Percentiles rank a stretch among this genome's conserved stretches.
Conservation (phyloP, 2,329 filamentous ascomycete species). For the Annulohypoxylon truncatum region DNA sequence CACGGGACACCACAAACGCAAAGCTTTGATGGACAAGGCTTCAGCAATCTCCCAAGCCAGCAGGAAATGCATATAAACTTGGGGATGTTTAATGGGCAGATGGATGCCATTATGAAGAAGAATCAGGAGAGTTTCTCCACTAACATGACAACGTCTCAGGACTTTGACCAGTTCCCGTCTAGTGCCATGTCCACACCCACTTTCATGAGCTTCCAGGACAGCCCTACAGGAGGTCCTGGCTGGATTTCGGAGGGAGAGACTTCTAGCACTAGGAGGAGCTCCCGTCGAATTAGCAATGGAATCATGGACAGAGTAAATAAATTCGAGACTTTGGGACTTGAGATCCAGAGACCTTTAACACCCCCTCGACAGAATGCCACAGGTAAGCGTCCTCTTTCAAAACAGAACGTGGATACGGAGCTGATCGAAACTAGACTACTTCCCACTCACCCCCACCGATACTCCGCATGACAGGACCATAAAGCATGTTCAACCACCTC, state of each 20-base stretch:
- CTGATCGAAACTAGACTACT: constrained; percentile 62
- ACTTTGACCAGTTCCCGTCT: constrained; percentile 63
- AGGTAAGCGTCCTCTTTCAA: constrained; percentile 59
- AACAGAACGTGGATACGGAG: neutral
- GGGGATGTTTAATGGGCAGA: constrained; percentile 58
- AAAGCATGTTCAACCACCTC: constrained; percentile 57
- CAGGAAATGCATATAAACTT: constrained; percentile 58
- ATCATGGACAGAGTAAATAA: constrained; percentile 70
- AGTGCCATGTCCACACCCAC: constrained; percentile 62
- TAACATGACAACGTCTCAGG: constrained; percentile 57
- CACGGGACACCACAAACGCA: constrained; percentile 66
- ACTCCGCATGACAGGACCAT: constrained; percentile 65
- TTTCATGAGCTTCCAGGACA: constrained; percentile 63
- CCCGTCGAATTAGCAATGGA: constrained; percentile 68
- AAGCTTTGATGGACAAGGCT: constrained; percentile 62
- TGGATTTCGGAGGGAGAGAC: constrained; percentile 65
- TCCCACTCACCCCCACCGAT: constrained; percentile 74
- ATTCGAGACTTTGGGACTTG: constrained; percentile 65
- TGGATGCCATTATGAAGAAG: constrained; percentile 61
- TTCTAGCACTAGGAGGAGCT: constrained; percentile 55
- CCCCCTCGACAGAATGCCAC: constrained; percentile 69
- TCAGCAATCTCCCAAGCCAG: constrained; percentile 50
- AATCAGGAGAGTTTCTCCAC: constrained; percentile 57
- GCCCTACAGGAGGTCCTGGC: constrained; percentile 55
- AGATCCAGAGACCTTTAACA: constrained; percentile 67